Percentiles rank a stretch among this genome's conserved stretches.
Evolutionary conservation across 306 rosid species (phyloP).

Genomic region (Vachellia pachyceras): DNA sequence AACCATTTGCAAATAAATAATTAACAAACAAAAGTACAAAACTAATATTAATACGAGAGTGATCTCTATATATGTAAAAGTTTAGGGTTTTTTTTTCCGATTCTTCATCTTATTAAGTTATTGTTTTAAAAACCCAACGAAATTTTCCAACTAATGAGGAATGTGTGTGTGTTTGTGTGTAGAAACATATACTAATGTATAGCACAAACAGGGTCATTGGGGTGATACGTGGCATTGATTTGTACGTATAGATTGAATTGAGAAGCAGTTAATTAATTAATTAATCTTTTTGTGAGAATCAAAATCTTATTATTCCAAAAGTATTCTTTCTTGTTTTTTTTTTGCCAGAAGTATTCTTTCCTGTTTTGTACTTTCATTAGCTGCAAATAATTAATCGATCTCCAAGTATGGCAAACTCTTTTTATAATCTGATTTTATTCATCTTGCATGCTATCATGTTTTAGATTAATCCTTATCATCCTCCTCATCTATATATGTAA

Average conservation of each 20-base stretch:
- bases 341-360: neutral
- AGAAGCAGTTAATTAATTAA: too few species aligned
- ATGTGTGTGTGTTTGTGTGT: too few species aligned
- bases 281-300: neutral
- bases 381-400: neutral
- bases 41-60: neutral
- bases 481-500: neutral
- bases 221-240: neutral
- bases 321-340: neutral
- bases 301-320: neutral
- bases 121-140: neutral
- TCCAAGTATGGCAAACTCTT: neutral
- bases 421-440: conserved; percentile 11
- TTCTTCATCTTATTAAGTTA: neutral
- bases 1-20: too few species aligned
- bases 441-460: neutral
- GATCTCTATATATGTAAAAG: neutral
- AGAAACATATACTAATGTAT: too few species aligned
- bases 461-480: conserved; percentile 3
- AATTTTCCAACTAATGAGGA: neutral
- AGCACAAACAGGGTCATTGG: neutral
- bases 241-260: neutral
- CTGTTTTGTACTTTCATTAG: neutral
- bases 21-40: too few species aligned
- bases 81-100: neutral